Base-by-base conservation (phyloP, 176 grass and related monocot genomes). In the Raddia guianensis region DNA sequence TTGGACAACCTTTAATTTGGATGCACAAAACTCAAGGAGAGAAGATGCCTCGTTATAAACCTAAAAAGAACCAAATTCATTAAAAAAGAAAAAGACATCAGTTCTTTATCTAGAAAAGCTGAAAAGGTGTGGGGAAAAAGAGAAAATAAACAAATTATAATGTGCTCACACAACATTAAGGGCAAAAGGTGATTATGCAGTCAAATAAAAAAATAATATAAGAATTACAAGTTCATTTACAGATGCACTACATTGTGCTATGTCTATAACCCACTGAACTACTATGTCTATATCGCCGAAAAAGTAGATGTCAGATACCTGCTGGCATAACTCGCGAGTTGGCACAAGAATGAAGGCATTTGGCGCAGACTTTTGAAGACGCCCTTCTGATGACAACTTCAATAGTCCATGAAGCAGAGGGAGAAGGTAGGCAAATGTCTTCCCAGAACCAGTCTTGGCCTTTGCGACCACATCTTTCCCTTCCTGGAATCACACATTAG, bases 391-490 rank as follows among this genome's bases (percentile, higher is more conserved):
- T 61, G 84, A 89, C 45, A 98, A 61, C 56, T 93, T 98, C 74
- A 94, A 72, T 33, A 98, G 90, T n/a, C 88, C 77, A 14, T 98
- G 92, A 55, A 98, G 81, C 88, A 98, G 19, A 14, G 92, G 95
- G 48, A 94, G 95, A 72, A 98, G 86, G 78, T 94, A 98, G 9
- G 92, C 83, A 52, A 94, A 92, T 15, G 95, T 98, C 85, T 98
- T 98, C 64, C 95, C 95, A 2, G 95, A 98, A 54, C 95, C 95
- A 55, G 95, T 94, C 69, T 98, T 98, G 47, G 88, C 95, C 65
- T 85, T 86, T 5, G 95, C 95, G 3, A 98, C 86, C n/a, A 94
- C 86, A 94, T 98, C 92, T 77, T 94, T 98, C 15, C 95, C 95
- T 80, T 94, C 92, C 95, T 98, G 74, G 61, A 89, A 45, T 33